Evolutionary conservation across 768 basidiomycete species (phyloP).

Genomic region (Chiua virens): DNA sequence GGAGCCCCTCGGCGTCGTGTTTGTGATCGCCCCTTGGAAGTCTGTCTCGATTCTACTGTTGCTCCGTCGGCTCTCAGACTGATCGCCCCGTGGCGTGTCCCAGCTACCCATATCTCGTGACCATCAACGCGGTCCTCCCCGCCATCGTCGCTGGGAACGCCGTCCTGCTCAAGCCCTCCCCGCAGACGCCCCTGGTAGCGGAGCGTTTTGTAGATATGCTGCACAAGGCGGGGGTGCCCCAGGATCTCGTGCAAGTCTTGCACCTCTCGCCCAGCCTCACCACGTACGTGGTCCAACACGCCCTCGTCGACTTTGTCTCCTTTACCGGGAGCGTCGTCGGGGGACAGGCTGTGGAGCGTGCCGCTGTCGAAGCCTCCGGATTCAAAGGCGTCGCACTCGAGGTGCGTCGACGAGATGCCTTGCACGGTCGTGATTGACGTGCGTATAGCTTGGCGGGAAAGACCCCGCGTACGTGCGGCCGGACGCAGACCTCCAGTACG

Average conservation of each 20-base stretch:
- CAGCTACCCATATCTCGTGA: constrained; percentile 87
- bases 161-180: constrained; percentile 92
- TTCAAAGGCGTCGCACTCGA: constrained; percentile 91
- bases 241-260: constrained; percentile 69
- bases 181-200: constrained; percentile 89
- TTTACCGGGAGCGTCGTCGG: constrained; percentile 90
- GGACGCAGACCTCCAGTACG: constrained; percentile 84
- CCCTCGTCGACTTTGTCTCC: constrained; percentile 72
- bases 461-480: constrained; percentile 94
- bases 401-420: constrained; percentile 37
- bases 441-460: constrained; percentile 86
- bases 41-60: constrained; percentile 37
- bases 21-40: constrained; percentile 94
- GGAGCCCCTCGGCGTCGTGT: constrained; percentile 81
- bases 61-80: background rate
- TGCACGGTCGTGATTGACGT: constrained; percentile 5
- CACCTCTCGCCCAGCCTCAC: constrained; percentile 70
- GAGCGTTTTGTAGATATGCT: constrained; percentile 76
- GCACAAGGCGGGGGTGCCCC: constrained; percentile 74
- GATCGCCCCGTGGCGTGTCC: background rate
- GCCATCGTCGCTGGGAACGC: constrained; percentile 89
- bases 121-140: constrained; percentile 90
- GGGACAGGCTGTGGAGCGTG: constrained; percentile 71
- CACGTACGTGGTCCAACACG: constrained; percentile 59
- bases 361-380: constrained; percentile 59